Conservation (phyloP, 345 rosid genomes). For the Angophora floribunda region DNA sequence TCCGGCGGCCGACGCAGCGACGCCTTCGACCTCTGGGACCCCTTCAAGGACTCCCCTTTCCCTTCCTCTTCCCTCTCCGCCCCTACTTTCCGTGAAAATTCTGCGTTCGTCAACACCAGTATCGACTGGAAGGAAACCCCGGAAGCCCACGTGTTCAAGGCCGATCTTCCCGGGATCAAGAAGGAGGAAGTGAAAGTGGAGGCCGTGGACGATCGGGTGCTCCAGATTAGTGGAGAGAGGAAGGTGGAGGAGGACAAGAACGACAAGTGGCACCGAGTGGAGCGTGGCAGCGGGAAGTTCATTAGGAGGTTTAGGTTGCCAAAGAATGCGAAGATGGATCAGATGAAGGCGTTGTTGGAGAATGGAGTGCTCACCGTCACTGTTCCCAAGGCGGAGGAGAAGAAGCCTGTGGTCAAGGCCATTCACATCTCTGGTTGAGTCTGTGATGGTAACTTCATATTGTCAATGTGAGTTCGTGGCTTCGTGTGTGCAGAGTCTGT, state of each 20-base stretch:
- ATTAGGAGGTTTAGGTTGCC: conserved; percentile 16
- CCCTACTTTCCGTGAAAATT: neutral
- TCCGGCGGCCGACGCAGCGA: conserved; percentile 1
- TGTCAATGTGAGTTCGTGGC: neutral
- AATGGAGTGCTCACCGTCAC: conserved; percentile 9
- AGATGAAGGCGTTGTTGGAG: conserved; percentile 8
- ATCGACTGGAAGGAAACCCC: conserved; percentile 18
- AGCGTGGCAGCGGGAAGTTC: conserved; percentile 18
- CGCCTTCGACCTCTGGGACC: conserved; percentile 5
- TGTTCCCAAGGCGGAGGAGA: conserved; percentile 4
- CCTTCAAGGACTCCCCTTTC: neutral
- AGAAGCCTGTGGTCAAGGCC: neutral
- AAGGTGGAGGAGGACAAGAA: conserved; percentile 13
- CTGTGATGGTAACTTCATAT: neutral
- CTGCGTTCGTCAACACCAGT: neutral
- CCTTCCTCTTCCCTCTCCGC: neutral
- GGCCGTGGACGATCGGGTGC: conserved; percentile 8
- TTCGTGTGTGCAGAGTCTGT: neutral
- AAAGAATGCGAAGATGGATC: conserved; percentile 1
- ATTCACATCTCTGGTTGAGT: conserved; percentile 8
- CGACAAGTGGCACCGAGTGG: conserved; percentile 13
- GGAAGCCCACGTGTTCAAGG: conserved; percentile 16
- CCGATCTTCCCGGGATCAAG: conserved; percentile 11
- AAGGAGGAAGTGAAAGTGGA: conserved; percentile 14
- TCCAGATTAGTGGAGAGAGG: conserved; percentile 18